A percentile compares a stretch with the other conserved stretches of the same genome.
Conservation (phyloP, 2,329 filamentous ascomycete genomes). For the Endothia cerciana region DNA sequence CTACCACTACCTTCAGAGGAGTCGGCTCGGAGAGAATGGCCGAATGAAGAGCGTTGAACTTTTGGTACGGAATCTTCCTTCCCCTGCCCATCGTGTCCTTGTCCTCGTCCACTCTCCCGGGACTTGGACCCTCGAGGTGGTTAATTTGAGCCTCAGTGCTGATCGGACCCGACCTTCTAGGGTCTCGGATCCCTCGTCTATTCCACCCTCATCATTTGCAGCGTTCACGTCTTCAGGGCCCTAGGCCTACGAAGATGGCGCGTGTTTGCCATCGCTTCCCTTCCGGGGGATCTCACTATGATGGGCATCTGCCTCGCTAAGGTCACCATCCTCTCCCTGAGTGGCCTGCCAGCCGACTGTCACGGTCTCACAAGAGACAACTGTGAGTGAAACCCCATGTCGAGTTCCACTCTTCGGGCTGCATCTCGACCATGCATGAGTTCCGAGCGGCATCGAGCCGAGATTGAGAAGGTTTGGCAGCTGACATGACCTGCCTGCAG, state of each 20-base stretch:
- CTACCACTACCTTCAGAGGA: constrained; percentile 22
- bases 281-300: constrained; percentile 34
- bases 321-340: constrained; percentile 30
- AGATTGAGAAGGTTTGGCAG: background rate
- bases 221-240: constrained; percentile 30
- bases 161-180: constrained; percentile 19
- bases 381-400: constrained; percentile 20
- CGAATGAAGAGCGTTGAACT: constrained; percentile 25
- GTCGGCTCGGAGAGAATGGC: constrained; percentile 17
- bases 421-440: background rate
- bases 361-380: constrained; percentile 28
- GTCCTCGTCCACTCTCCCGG: background rate
- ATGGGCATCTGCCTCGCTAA: constrained; percentile 33
- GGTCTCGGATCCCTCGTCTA: constrained; percentile 31
- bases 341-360: constrained; percentile 30
- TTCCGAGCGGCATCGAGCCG: background rate
- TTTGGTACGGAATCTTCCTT: constrained; percentile 18
- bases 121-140: background rate
- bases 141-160: background rate
- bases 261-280: constrained; percentile 28
- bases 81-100: background rate
- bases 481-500: constrained; percentile 8
- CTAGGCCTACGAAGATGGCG: constrained; percentile 29
- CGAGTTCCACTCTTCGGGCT: background rate
- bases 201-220: constrained; percentile 30